A percentile compares a stretch with the other conserved stretches of the same genome.
phyloP scores from a whole-genome alignment of 2,329 filamentous ascomycete genomes.

The Escovopsis weberi region DNA sequence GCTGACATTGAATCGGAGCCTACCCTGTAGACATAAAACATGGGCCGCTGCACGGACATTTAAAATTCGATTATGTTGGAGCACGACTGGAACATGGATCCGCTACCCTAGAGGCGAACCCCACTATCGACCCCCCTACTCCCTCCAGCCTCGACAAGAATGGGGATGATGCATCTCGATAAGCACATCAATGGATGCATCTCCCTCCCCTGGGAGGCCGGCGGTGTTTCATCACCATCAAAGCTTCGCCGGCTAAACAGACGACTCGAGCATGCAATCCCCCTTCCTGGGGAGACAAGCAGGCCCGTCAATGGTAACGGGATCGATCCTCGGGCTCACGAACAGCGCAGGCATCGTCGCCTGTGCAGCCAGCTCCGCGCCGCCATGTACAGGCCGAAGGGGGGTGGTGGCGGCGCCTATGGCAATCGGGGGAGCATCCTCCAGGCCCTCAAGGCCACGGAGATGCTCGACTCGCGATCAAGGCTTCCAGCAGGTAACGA shows the following conservation, averaged over 20 bases:
- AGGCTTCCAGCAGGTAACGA: slow-evolving; percentile 64
- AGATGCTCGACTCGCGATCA: slow-evolving; percentile 66
- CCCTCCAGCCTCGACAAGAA: too few relatives aligned
- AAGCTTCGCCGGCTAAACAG: background rate
- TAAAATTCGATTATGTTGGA: too few relatives aligned
- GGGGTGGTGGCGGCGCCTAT: slow-evolving; percentile 21
- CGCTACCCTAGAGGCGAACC: too few relatives aligned
- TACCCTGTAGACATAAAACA: too few relatives aligned
- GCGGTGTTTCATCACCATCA: background rate
- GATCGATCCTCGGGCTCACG: background rate
- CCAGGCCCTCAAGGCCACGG: slow-evolving; percentile 62
- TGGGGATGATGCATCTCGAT: too few relatives aligned
- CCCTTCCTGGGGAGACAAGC: background rate
- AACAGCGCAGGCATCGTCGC: slow-evolving; percentile 4
- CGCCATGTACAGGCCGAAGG: slow-evolving; percentile 30
- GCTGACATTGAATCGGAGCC: too few relatives aligned
- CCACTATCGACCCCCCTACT: too few relatives aligned
- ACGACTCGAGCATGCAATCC: slow-evolving; percentile 4
- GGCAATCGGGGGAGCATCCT: slow-evolving; percentile 40
- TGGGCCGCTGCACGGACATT: too few relatives aligned
- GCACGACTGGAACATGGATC: too few relatives aligned
- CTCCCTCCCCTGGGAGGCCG: background rate
- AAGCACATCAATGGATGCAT: too few relatives aligned
- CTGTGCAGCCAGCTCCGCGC: slow-evolving; percentile 11
- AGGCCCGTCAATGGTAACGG: background rate